Base-by-base conservation (phyloP, 495 filamentous ascomycete species). In the Neurospora terricola region DNA sequence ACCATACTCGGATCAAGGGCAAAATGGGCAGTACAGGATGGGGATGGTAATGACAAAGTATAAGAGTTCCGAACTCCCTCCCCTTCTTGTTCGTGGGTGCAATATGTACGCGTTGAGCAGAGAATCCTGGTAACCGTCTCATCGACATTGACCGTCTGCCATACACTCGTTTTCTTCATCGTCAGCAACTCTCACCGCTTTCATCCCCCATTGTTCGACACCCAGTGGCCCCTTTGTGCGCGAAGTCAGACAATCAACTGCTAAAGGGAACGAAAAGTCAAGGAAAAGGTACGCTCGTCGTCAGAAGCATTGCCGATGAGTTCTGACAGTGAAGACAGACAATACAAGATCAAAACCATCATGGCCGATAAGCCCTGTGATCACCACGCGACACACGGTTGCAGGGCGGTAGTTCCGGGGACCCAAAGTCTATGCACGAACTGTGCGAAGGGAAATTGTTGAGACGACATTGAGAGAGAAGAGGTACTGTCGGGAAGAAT, bases 341-440 rank as follows among this genome's bases (percentile, higher is more conserved):
- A 30, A 62, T 0, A 54, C 1, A 62, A 34, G 5, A 62, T 4
- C 5, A 30, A 62, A 4, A 1, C 6, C 27, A 34, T 30, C 23
- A 78, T 79, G 76, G 73, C 77, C 37, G 45, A 76, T 10, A 79
- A 79, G 37, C 75, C 71, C 54, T 79, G 77, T 69, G 73, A 76
- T 70, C 77, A 79, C 69, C 30, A 78, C 66, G 4, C n/a, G 14
- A 70, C 62, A 11, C 73, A 75, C 43, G 73, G 71, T 11, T 75
- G 74, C 73, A 71, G 43, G 39, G 71, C 38, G 62, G 54, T 73
- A 30, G 76, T 75, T 12, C 42, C 43, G 3, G 54, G 69, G 5
- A 38, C 40, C 11, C 48, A 71, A 38, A 73, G 39, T n/a, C 74
- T 78, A 72, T 78, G 77, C 71, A 66, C 40, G 23, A 39, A 76